Evolutionary conservation across 2,329 filamentous ascomycete species (phyloP).

Genomic region (Verticillium longisporum): DNA sequence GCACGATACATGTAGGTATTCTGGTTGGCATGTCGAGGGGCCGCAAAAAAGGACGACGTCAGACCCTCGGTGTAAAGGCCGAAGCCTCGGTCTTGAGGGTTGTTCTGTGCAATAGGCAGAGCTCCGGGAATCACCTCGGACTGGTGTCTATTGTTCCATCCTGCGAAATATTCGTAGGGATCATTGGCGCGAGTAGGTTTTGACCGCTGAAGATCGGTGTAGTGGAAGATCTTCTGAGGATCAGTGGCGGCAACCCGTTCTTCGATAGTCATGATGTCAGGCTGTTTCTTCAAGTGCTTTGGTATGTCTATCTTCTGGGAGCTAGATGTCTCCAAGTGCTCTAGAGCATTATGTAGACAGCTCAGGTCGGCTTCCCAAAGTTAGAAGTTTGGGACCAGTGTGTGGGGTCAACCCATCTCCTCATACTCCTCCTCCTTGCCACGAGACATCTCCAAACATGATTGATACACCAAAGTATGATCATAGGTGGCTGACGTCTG

Average conservation of each 20-base stretch:
- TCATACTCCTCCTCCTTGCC: no score
- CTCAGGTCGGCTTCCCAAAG: no score
- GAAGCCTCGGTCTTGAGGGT: slow-evolving; percentile 29
- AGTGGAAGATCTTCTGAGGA: slow-evolving; percentile 46
- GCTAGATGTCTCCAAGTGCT: no score
- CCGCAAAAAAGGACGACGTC: slow-evolving; percentile 26
- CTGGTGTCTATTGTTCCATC: slow-evolving; percentile 43
- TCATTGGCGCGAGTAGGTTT: slow-evolving; percentile 30
- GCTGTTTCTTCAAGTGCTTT: background rate
- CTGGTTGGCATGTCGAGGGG: slow-evolving; percentile 20
- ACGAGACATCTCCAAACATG: no score
- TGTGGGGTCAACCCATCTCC: no score
- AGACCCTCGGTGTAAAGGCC: slow-evolving; percentile 35
- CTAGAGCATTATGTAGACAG: no score
- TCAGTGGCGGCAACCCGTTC: slow-evolving; percentile 25
- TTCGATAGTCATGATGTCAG: background rate
- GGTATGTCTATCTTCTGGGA: background rate
- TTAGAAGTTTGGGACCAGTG: no score
- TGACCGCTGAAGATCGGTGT: slow-evolving; percentile 55
- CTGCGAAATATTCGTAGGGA: slow-evolving; percentile 47
- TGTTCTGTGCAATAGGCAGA: slow-evolving; percentile 38
- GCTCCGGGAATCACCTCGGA: slow-evolving; percentile 39
- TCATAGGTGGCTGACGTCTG: no score
- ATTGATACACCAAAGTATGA: no score
- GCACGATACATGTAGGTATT: slow-evolving; percentile 23